Percentiles rank a stretch among this genome's conserved stretches.
phyloP scores from a whole-genome alignment of 768 basidiomycete genomes.

The Tricholoma matsutake region DNA sequence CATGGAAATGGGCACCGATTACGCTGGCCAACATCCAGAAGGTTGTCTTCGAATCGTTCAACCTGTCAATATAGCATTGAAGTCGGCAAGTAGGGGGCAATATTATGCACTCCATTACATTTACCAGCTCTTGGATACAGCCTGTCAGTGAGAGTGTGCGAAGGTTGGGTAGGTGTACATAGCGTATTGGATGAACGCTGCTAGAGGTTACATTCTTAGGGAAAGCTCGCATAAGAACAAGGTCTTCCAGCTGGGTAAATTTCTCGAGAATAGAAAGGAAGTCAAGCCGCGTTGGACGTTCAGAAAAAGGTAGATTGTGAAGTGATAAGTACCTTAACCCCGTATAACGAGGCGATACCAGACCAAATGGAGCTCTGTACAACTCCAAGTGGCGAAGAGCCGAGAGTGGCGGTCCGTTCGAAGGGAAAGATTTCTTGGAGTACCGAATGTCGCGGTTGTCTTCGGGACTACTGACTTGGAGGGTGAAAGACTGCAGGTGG shows the following conservation, averaged over 20 bases:
- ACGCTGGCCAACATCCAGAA: slow-evolving; percentile 26
- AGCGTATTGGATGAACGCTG: slow-evolving; percentile 12
- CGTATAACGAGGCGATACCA: slow-evolving; percentile 34
- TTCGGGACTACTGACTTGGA: slow-evolving; percentile 27
- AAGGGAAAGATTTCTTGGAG: slow-evolving; percentile 26
- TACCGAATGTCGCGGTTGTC: slow-evolving; percentile 16
- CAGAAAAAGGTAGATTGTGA: slow-evolving; percentile 33
- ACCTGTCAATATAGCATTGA: slow-evolving; percentile 23
- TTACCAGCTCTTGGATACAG: slow-evolving; percentile 27
- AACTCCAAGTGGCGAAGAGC: slow-evolving; percentile 34
- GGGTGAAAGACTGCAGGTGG: slow-evolving; percentile 30
- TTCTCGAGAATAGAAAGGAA: slow-evolving; percentile 32
- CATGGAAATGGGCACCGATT: slow-evolving; percentile 25
- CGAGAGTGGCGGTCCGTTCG: slow-evolving; percentile 26
- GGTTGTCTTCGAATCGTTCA: slow-evolving; percentile 26
- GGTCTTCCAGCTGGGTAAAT: slow-evolving; percentile 29
- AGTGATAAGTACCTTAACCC: slow-evolving; percentile 34
- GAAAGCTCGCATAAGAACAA: slow-evolving; percentile 34
- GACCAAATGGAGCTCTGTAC: slow-evolving; percentile 33
- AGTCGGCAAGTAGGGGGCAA: slow-evolving; percentile 26
- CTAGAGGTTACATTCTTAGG: slow-evolving; percentile 24
- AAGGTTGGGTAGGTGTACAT: slow-evolving; percentile 26
- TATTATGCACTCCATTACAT: slow-evolving; percentile 26
- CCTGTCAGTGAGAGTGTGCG: slow-evolving; percentile 29
- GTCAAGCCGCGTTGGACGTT: slow-evolving; percentile 32